Evolutionary conservation across 495 filamentous ascomycete genomes (phyloP).

Genomic region (Aspergillus funiculosus): DNA sequence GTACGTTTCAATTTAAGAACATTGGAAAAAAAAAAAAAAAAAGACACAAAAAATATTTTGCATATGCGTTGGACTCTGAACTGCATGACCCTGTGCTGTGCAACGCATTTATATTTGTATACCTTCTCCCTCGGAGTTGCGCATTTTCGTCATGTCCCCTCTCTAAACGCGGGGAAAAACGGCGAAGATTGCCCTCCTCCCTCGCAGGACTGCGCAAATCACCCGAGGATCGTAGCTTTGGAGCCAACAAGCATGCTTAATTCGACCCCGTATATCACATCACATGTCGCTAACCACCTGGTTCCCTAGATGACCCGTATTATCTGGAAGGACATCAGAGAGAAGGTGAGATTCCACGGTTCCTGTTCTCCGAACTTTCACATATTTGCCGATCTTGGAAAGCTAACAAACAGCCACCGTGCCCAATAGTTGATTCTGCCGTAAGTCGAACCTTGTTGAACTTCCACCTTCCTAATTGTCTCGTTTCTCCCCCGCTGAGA

Average conservation of each 20-base stretch:
- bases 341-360: slow-evolving; percentile 56
- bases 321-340: slow-evolving; percentile 97
- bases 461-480: neutral
- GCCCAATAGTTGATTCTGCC: slow-evolving; percentile 73
- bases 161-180: slow-evolving; percentile 34
- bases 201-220: slow-evolving; percentile 12
- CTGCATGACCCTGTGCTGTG: slow-evolving; percentile 9
- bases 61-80: slow-evolving; percentile 1
- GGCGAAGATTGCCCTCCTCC: slow-evolving; percentile 21
- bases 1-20: slow-evolving; percentile 25
- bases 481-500: slow-evolving; percentile 16
- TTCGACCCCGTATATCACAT: neutral
- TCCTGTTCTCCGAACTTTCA: slow-evolving; percentile 11
- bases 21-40: neutral
- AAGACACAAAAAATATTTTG: slow-evolving; percentile 1
- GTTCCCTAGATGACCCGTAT: slow-evolving; percentile 79
- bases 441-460: slow-evolving; percentile 35
- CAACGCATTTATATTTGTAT: slow-evolving; percentile 28
- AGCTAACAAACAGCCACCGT: slow-evolving; percentile 4
- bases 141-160: slow-evolving; percentile 28
- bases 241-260: slow-evolving; percentile 13
- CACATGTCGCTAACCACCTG: slow-evolving; percentile 26
- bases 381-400: slow-evolving; percentile 12
- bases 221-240: slow-evolving; percentile 16
- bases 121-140: slow-evolving; percentile 16